These are phyloP conservation scores for Fusarium brevicatenulatum DNA, from an alignment of 2,329 filamentous ascomycete genomes.

Conservation along the genomic window DNA sequence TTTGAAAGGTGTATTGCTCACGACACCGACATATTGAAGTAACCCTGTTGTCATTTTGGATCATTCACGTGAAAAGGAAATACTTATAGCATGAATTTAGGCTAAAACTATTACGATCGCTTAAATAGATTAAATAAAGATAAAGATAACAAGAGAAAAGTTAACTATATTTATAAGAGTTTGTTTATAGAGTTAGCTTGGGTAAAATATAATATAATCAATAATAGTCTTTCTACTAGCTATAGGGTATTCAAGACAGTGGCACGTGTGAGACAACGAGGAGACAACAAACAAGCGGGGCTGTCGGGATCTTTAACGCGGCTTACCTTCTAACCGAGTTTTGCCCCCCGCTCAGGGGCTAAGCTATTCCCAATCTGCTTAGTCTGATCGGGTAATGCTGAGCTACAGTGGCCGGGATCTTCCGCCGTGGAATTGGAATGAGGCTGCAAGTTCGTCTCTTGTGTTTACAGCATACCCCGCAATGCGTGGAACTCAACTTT, in stretches of 20 bases:
- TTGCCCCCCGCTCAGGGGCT: background rate
- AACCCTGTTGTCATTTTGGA: rapidly evolving
- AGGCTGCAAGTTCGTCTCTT: background rate
- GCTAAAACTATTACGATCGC: too few species aligned
- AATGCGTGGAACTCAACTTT: background rate
- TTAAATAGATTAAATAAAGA: too few species aligned
- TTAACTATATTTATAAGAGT: too few species aligned
- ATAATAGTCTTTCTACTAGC: background rate
- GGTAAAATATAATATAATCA: too few species aligned
- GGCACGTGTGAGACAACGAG: background rate
- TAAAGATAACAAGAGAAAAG: too few species aligned
- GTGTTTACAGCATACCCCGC: background rate
- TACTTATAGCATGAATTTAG: too few species aligned
- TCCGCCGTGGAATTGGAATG: background rate
- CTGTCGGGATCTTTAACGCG: background rate
- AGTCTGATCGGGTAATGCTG: background rate
- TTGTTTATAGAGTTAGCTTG: too few species aligned
- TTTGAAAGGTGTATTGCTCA: rapidly evolving
- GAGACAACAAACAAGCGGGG: background rate
- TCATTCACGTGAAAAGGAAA: rapidly evolving
- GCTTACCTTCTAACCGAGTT: background rate
- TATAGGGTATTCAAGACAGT: background rate
- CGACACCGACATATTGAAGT: rapidly evolving
- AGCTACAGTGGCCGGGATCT: background rate
- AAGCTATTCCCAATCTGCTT: background rate